Evolutionary conservation across 2,329 filamentous ascomycete genomes (phyloP), one percentile per base, ranked within the genome.

Genomic region (Ploettnerulaceae sp.): DNA sequence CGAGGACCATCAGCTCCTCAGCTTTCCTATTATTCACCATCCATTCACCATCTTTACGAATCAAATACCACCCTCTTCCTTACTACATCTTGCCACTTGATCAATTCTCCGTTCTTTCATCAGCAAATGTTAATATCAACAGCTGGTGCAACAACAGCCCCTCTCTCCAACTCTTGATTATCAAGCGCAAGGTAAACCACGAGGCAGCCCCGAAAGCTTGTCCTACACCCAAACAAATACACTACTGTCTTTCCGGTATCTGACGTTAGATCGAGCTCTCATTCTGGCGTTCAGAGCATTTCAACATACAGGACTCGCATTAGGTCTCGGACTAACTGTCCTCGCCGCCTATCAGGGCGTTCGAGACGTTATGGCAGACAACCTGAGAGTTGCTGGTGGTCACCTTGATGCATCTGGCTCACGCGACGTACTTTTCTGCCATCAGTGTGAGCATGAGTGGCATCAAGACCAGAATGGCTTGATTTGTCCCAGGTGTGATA

Each of bases 361-460:
- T 51, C 70, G 71, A 67, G 61, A 64, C 66, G 64, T 54, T 61
- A 63, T 64, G 62, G 61, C 65, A 61, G 51, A 63, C n/a, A 12
- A 41, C 20, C 17, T 32, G n/a, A 15, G 17, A 24, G 26, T 12
- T 7, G 11, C 11, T 34, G 31, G 29, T 15, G 20, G 32, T 29
- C 45, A 72, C 58, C 71, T 81, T 47, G 74, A 77, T 62, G 72
- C 73, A 53, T 68, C 66, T 17, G 59, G 65, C 4, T 69, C 68
- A 52, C 73, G 79, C 53, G 86, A 95, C 62, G 79, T 91, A 54
- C 83, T 96, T 45, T 94, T 77, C 66, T 98, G 93, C 67, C 89
- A 97, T 67, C 70, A 75, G 50, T 97, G 93, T 69, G 66, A 76
- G 42, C 70, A 85, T 53, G 84, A 95, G 65, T 97, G 89, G 89